phyloP scores from a whole-genome alignment of 2,329 filamentous ascomycete genomes.

The Nothophaeocryptopus gaeumannii region DNA sequence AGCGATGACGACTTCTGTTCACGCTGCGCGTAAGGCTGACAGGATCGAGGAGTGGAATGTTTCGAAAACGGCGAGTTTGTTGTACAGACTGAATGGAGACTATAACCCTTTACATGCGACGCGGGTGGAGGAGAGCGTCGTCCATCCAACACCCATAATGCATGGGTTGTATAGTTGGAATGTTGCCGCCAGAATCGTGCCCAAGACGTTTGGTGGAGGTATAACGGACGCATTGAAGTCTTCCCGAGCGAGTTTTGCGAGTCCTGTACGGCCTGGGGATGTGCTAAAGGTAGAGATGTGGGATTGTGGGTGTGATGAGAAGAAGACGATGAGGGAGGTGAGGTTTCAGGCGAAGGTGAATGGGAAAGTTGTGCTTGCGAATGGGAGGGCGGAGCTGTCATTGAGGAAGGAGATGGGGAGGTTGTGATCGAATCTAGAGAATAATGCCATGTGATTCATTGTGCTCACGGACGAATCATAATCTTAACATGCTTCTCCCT shows the following conservation, averaged over 20 bases:
- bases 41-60: neutral
- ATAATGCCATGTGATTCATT: no score
- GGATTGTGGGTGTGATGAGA: constrained; percentile 44
- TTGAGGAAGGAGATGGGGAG: neutral
- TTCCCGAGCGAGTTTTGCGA: constrained; percentile 83
- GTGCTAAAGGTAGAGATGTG: constrained; percentile 77
- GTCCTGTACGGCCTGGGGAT: constrained; percentile 76
- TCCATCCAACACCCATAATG: constrained; percentile 77
- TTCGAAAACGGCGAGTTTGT: constrained; percentile 64
- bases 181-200: constrained; percentile 65
- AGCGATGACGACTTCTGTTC: no score
- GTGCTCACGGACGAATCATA: neutral
- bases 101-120: constrained; percentile 91
- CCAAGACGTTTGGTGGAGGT: constrained; percentile 68
- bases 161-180: constrained; percentile 90
- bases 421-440: neutral
- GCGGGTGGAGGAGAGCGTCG: constrained; percentile 72
- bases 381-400: constrained; percentile 4
- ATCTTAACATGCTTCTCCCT: constrained; percentile 4
- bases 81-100: constrained; percentile 85
- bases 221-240: constrained; percentile 76
- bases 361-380: constrained; percentile 11
- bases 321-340: constrained; percentile 51
- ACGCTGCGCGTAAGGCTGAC: no score
- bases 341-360: constrained; percentile 7